Base-by-base conservation (phyloP, 2,329 filamentous ascomycete genomes). In the Apiospora phragmitis region DNA sequence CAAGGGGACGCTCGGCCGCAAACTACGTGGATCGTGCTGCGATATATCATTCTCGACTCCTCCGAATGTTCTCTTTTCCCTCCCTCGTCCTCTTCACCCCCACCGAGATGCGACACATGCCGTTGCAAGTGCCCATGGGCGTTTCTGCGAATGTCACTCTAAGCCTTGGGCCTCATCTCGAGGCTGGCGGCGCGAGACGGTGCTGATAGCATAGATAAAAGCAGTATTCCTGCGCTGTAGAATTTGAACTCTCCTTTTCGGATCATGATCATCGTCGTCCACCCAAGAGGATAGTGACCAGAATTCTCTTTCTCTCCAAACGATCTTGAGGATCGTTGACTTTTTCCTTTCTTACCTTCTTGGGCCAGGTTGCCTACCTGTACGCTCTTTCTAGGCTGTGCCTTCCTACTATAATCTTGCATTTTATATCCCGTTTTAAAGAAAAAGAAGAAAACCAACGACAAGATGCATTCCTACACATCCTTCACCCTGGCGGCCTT, bases 391-490 rank as follows among this genome's bases (percentile, higher is more conserved):
- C 29, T n/a, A 42, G 41, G 41, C 43, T n/a, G 41, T 45, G 41
- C 41, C 71, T 76, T 75, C 26, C 35, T n/a, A 59, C 26, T 59
- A 72, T 73, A 78, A 74, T 73, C 70, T 74, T 69, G 67, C 68
- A 73, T 67, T 72, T 73, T 69, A 26, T 65, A 29, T 2, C 49
- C 71, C 49, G 70, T 77, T 2, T 12, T 12, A 8, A 29, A 2
- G 24, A 26, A 51, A 51, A 29, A 51, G 11, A 51, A 51, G 7
- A 59, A 32, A 21, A 21, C n/a, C 51, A 29, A 59, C 51, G 29
- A 59, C 29, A 82, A 76, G 32, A 84, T 84, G 81, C 75, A 76
- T 75, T 81, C 79, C 59, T 77, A 77, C 71, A 77, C 77, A 49
- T 72, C 79, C 67, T 73, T 82, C 69, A 80, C 79, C 51, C 72